A percentile compares a stretch with the other conserved stretches of the same genome.
Conservation (phyloP, 83 land plant genomes). For the Picea abies region DNA sequence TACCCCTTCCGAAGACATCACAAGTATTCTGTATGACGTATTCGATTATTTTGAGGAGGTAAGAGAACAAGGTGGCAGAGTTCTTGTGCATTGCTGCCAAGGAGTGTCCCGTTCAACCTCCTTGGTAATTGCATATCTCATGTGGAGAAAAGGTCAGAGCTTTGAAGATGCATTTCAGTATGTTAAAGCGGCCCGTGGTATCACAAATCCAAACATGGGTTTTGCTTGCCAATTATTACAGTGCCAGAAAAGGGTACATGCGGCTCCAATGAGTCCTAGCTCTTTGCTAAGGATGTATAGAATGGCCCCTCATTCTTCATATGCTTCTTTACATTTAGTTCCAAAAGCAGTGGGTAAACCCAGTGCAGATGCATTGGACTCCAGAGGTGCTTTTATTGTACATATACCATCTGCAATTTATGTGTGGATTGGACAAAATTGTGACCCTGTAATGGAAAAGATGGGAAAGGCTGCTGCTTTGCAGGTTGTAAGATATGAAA, state of each 20-base stretch:
- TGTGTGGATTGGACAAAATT: slow-evolving; percentile 72
- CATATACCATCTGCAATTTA: slow-evolving; percentile 64
- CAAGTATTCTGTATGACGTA: slow-evolving; percentile 80
- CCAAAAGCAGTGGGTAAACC: slow-evolving; percentile 68
- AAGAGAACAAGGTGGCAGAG: slow-evolving; percentile 63
- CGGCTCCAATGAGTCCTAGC: slow-evolving; percentile 68
- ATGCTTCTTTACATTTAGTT: slow-evolving; percentile 83
- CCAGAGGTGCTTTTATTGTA: slow-evolving; percentile 82
- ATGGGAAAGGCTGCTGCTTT: slow-evolving; percentile 66
- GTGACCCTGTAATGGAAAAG: slow-evolving; percentile 43
- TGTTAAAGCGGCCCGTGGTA: slow-evolving; percentile 76
- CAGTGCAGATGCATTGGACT: slow-evolving; percentile 46
- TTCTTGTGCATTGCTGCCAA: slow-evolving; percentile 81
- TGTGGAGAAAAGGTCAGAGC: slow-evolving; percentile 87
- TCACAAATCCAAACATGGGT: slow-evolving; percentile 83
- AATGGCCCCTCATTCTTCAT: slow-evolving; percentile 85
- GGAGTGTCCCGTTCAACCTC: slow-evolving; percentile 85
- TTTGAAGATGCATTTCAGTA: slow-evolving; percentile 86
- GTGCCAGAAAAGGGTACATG: slow-evolving; percentile 83
- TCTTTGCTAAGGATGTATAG: slow-evolving; percentile 71
- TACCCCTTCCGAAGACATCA: slow-evolving; percentile 78
- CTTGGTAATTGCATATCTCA: slow-evolving; percentile 81
- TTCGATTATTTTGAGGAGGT: slow-evolving; percentile 93
- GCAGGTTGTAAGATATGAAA: slow-evolving; percentile 74
- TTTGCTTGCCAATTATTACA: slow-evolving; percentile 81